Evolutionary conservation across 2,329 filamentous ascomycete species (phyloP).

Genomic region (Neonectria neomacrospora): DNA sequence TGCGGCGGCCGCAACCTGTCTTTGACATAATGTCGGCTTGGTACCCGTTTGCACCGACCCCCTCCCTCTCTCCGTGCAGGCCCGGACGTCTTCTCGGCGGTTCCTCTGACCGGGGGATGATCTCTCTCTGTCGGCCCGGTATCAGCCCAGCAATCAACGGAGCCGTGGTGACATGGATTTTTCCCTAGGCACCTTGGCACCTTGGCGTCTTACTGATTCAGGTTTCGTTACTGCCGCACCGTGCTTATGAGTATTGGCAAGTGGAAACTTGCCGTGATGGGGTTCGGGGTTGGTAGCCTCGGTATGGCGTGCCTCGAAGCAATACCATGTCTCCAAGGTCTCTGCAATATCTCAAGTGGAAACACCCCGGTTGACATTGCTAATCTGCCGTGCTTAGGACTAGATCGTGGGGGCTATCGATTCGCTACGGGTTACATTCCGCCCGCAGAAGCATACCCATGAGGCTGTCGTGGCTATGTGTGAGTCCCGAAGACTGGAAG

Average conservation of each 20-base stretch:
- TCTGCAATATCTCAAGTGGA: not conserved
- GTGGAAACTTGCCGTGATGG: not conserved
- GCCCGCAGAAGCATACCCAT: not conserved
- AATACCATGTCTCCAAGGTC: too few relatives aligned
- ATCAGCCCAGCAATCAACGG: too few relatives aligned
- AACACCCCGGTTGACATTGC: not conserved
- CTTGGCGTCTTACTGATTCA: not conserved
- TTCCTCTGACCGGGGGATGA: too few relatives aligned
- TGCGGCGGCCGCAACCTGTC: conserved; percentile 17
- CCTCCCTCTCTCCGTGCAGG: not conserved
- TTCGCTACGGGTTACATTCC: conserved; percentile 7
- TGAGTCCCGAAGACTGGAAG: conserved; percentile 9
- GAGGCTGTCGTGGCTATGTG: conserved; percentile 17
- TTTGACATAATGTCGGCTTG: conserved; percentile 22
- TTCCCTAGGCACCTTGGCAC: too few relatives aligned
- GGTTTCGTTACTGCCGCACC: not conserved
- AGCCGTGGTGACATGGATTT: too few relatives aligned
- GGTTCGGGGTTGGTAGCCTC: not conserved
- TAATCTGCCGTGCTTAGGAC: not conserved
- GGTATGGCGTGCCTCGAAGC: not conserved
- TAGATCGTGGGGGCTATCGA: not conserved
- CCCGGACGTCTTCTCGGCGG: not conserved
- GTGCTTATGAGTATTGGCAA: not conserved
- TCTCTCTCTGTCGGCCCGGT: too few relatives aligned
- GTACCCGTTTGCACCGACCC: conserved; percentile 17